Evolutionary conservation across 2,329 filamentous ascomycete genomes (phyloP).

Genomic region (Exophiala bonariae): DNA sequence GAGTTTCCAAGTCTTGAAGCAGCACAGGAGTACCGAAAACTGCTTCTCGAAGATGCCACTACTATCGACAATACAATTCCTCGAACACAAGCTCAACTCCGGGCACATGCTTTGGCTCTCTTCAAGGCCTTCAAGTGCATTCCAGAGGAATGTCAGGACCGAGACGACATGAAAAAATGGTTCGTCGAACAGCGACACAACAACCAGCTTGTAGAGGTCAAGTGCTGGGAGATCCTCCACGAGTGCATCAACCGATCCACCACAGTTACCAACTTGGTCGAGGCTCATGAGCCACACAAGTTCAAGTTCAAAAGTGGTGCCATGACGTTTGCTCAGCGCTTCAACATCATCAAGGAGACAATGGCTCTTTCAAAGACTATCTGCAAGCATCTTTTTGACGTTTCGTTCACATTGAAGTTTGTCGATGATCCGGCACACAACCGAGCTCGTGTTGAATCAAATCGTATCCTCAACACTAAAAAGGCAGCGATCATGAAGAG

Average conservation of each 20-base stretch:
- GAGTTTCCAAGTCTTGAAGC: neutral
- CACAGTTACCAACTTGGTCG: slow-evolving; percentile 26
- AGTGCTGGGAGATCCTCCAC: slow-evolving; percentile 37
- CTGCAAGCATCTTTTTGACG: slow-evolving; percentile 40
- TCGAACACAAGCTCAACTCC: slow-evolving; percentile 19
- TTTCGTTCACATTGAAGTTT: slow-evolving; percentile 34
- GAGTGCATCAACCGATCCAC: slow-evolving; percentile 30
- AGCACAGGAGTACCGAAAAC: slow-evolving; percentile 18
- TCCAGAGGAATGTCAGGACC: slow-evolving; percentile 31
- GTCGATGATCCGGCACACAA: slow-evolving; percentile 38
- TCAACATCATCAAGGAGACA: slow-evolving; percentile 21
- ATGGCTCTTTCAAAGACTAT: slow-evolving; percentile 36
- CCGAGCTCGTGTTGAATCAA: slow-evolving; percentile 33
- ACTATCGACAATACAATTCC: slow-evolving; percentile 32
- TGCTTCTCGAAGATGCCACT: slow-evolving; percentile 6
- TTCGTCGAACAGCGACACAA: slow-evolving; percentile 31
- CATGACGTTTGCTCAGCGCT: slow-evolving; percentile 27
- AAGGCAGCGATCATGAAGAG: slow-evolving; percentile 35
- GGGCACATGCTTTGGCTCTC: slow-evolving; percentile 32
- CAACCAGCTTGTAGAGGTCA: slow-evolving; percentile 31
- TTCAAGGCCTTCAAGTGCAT: slow-evolving; percentile 35
- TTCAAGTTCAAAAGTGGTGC: slow-evolving; percentile 20
- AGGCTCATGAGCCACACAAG: slow-evolving; percentile 28
- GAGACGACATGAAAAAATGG: slow-evolving; percentile 33
- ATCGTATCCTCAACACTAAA: slow-evolving; percentile 34